Base-by-base conservation (phyloP, 768 basidiomycete species). In the Galerina marginata region DNA sequence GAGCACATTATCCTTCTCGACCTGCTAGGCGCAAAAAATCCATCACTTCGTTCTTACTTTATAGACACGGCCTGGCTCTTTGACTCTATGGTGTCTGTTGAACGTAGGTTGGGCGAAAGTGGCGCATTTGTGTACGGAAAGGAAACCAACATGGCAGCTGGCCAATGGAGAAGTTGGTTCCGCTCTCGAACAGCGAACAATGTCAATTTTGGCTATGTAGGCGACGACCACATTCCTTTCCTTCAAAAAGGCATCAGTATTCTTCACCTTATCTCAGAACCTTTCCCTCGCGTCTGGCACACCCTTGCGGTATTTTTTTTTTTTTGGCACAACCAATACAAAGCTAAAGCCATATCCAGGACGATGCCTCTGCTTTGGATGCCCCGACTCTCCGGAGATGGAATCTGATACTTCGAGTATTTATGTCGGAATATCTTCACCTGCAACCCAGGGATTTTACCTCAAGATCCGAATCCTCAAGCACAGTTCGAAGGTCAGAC, bases 191-290 rank as follows among this genome's bases (percentile, higher is more conserved):
- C 65, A 1, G 71, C 70, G 1, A 67, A 59, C 15, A 74, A 78
- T 23, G 62, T 70, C 38, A 82, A 80, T 60, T 70, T 74, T 16
- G 87, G 86, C 2, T 84, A 87, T 66, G 88, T 96, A 61, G 93
- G 86, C 42, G 97, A 99, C 73, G 97, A 99, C 74, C 97, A 99
- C 67, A 73, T 94, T 43, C 97, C 97, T 23, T 99, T 99, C 78
- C 68, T 96, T 51, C 74, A 78, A 39, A 76, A 79, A 62, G 97
- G 97, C 2, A 95, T 99, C 14, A 92, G 86, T 62, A 77, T 99
- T 53, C 75, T 99, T 65, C 97, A 99, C 73, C 72, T 99, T 47
- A 99, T 99, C 56, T 76, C 96, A 2, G 85, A 86, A 48, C 95
- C 92, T 2, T 99, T 99, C 73, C 97, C 97, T 3, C 59, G 43